phyloP scores from a whole-genome alignment of 2,329 filamentous ascomycete genomes.

The Sporothrix globosa region DNA sequence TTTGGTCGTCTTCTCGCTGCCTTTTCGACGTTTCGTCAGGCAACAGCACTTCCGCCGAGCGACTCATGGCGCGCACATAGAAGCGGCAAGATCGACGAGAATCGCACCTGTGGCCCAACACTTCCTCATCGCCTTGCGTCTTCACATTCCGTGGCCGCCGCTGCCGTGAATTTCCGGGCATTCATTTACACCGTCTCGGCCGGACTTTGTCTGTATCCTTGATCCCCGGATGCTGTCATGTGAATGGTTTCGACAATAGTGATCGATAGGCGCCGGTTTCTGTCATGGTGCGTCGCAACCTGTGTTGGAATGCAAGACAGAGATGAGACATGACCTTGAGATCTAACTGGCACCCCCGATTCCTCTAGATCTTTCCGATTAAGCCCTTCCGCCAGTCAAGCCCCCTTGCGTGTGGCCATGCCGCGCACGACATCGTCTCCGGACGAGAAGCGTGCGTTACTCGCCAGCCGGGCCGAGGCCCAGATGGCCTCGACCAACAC shows the following conservation, averaged over 20 bases:
- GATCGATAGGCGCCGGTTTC: background rate
- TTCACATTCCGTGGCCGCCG: too few species aligned
- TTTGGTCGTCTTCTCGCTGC: too few species aligned
- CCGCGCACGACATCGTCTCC: constrained; percentile 21
- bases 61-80: background rate
- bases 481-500: constrained; percentile 41
- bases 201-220: background rate
- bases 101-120: too few species aligned
- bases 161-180: too few species aligned
- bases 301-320: background rate
- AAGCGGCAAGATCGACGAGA: too few species aligned
- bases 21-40: background rate
- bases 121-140: too few species aligned
- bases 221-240: background rate
- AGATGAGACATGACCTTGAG: background rate
- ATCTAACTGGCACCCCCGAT: background rate
- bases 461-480: background rate
- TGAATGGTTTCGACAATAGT: background rate
- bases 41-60: background rate
- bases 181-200: background rate
- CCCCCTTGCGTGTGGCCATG: constrained; percentile 28
- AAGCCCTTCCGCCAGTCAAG: background rate
- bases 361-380: background rate
- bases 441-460: background rate
- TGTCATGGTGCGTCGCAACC: background rate